Conservation (phyloP, 2,329 filamentous ascomycete genomes). For the Penicillium aurantiogriseum region DNA sequence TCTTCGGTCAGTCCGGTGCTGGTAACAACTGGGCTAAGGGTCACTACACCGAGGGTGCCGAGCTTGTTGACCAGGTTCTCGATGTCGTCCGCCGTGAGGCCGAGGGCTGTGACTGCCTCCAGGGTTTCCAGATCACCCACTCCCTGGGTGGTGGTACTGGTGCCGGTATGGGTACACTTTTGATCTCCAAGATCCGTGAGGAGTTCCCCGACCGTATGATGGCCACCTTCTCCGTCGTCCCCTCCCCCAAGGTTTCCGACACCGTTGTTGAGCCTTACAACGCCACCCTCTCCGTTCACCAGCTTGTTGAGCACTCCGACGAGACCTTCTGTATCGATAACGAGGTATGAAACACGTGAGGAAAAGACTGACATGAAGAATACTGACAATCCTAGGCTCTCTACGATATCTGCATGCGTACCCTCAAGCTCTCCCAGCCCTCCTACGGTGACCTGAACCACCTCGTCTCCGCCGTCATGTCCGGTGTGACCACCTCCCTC, state of each 20-base stretch:
- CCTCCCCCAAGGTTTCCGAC: constrained; percentile 98
- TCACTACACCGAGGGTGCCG: constrained; percentile 99
- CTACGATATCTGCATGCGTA: constrained; percentile 99
- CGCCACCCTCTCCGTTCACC: constrained; percentile 96
- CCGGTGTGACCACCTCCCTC: constrained; percentile 95
- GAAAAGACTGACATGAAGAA: background rate
- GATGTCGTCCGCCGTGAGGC: constrained; percentile 98
- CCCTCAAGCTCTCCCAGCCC: constrained; percentile 96
- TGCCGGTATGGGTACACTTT: constrained; percentile 99
- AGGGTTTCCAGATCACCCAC: constrained; percentile 99
- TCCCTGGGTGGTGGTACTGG: constrained; percentile 99
- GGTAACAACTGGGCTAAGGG: constrained; percentile 99
- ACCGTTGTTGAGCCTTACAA: constrained; percentile 99
- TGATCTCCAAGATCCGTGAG: constrained; percentile 99
- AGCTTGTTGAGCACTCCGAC: constrained; percentile 99
- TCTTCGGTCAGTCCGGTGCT: constrained; percentile 98
- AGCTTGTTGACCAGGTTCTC: constrained; percentile 96
- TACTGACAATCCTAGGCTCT: constrained; percentile 60
- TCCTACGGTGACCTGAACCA: constrained; percentile 99
- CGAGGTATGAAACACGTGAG: constrained; percentile 58
- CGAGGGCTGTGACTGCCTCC: constrained; percentile 98
- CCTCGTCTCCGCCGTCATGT: constrained; percentile 99
- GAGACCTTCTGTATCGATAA: constrained; percentile 99
- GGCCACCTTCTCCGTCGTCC: constrained; percentile 98
- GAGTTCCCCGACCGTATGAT: constrained; percentile 99